phyloP scores from a whole-genome alignment of 108 stramenopile genomes.

The Skeletonema grethae region DNA sequence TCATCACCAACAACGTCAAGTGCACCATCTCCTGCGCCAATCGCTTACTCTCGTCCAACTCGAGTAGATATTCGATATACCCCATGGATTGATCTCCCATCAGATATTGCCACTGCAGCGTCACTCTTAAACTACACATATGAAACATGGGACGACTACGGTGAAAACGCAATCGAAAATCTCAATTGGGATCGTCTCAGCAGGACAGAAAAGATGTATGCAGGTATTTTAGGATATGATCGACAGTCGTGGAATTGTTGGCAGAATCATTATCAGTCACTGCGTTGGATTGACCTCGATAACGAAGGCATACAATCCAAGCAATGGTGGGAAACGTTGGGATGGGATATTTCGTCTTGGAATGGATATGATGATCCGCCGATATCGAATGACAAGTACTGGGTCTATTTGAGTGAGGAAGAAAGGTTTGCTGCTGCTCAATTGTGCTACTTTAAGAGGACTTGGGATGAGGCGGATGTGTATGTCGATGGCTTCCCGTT shows the following conservation, averaged over 20 bases:
- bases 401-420: constrained; percentile 7
- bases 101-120: background rate
- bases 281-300: constrained; percentile 18
- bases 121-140: constrained; percentile 16
- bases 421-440: constrained; percentile 5
- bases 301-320: constrained; percentile 8
- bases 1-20: background rate
- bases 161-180: constrained; percentile 10
- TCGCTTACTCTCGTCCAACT: constrained; percentile 7
- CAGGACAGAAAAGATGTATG: background rate
- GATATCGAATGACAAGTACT: background rate
- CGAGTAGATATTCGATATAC: constrained; percentile 11
- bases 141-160: constrained; percentile 17
- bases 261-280: constrained; percentile 22
- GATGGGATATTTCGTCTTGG: constrained; percentile 19
- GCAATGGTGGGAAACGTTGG: constrained; percentile 3
- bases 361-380: constrained; percentile 16
- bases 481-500: background rate
- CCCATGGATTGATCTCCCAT: constrained; percentile 8
- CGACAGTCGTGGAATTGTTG: constrained; percentile 23
- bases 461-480: constrained; percentile 9
- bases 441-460: constrained; percentile 19
- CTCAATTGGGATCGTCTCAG: constrained; percentile 13
- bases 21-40: background rate
- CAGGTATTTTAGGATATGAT: constrained; percentile 10